phyloP scores from a whole-genome alignment of 495 filamentous ascomycete genomes.

The Penicillium paxilli region DNA sequence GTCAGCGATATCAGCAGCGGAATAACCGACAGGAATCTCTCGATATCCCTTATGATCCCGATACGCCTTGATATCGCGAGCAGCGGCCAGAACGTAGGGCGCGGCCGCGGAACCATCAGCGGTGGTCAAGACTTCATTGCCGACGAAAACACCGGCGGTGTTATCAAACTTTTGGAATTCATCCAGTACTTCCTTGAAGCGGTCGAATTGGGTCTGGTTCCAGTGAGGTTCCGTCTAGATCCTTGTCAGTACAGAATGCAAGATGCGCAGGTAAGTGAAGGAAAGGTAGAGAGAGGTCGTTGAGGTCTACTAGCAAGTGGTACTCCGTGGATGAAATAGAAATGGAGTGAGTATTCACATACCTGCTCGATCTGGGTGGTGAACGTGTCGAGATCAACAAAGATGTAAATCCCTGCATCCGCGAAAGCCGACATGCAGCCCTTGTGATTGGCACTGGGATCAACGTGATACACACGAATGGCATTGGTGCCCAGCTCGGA shows the following conservation, averaged over 20 bases:
- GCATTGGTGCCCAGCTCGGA: conserved; percentile 76
- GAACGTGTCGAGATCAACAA: conserved; percentile 85
- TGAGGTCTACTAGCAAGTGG: too few relatives aligned
- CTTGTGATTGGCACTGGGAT: conserved; percentile 66
- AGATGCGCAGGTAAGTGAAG: neutral
- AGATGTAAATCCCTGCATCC: conserved; percentile 74
- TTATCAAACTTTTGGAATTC: conserved; percentile 78
- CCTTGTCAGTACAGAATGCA: neutral
- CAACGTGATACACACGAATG: conserved; percentile 89
- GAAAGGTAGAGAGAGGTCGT: neutral
- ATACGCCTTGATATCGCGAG: conserved; percentile 80
- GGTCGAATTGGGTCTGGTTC: conserved; percentile 66
- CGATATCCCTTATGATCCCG: conserved; percentile 77
- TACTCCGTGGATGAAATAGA: too few relatives aligned
- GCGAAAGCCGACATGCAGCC: conserved; percentile 71
- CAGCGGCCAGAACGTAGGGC: conserved; percentile 79
- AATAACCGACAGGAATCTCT: conserved; percentile 82
- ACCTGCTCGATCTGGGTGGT: conserved; percentile 74
- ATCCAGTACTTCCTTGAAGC: conserved; percentile 73
- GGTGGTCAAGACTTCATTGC: conserved; percentile 74
- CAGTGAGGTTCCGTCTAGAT: conserved; percentile 49
- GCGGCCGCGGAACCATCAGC: conserved; percentile 63
- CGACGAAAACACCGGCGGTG: conserved; percentile 78
- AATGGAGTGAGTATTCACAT: too few relatives aligned
- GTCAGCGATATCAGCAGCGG: conserved; percentile 80